Evolutionary conservation across 768 basidiomycete genomes (phyloP).

Genomic region (Daedalea quercina): DNA sequence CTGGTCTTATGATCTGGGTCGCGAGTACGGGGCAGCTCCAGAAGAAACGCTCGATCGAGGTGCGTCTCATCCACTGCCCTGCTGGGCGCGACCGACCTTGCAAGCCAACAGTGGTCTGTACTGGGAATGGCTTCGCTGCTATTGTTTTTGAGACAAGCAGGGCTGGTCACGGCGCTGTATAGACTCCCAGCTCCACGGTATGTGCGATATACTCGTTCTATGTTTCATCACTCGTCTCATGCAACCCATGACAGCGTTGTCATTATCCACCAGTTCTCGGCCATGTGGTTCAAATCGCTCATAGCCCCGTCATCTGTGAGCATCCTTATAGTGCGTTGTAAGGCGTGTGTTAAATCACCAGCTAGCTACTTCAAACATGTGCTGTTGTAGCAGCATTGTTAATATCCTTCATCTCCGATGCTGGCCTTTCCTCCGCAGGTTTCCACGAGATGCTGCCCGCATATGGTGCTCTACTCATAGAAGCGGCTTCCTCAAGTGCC

Average conservation of each 20-base stretch:
- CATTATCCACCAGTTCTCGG: conserved; percentile 63
- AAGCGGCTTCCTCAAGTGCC: conserved; percentile 53
- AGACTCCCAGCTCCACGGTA: conserved; percentile 64
- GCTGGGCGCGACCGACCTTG: conserved; percentile 7
- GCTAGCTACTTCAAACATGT: conserved; percentile 46
- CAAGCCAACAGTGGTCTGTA: conserved; percentile 56
- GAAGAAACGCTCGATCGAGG: conserved; percentile 54
- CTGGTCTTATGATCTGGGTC: conserved; percentile 59
- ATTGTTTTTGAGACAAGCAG: conserved; percentile 60
- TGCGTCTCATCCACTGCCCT: conserved; percentile 23
- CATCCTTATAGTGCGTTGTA: neutral
- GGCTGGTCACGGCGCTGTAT: conserved; percentile 62
- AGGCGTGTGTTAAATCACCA: neutral
- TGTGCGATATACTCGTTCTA: conserved; percentile 9
- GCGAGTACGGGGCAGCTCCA: conserved; percentile 44
- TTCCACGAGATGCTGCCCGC: conserved; percentile 47
- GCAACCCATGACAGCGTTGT: conserved; percentile 43
- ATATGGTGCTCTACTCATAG: conserved; percentile 56
- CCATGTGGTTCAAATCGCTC: conserved; percentile 56
- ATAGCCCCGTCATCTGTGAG: conserved; percentile 43
- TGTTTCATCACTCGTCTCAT: neutral
- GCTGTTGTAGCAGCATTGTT: conserved; percentile 41
- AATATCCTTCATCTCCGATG: conserved; percentile 54
- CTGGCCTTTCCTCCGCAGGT: conserved; percentile 32
- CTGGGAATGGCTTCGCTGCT: conserved; percentile 56